Base-by-base conservation (phyloP, 2,329 filamentous ascomycete species). In the Didymellaceae sp. region DNA sequence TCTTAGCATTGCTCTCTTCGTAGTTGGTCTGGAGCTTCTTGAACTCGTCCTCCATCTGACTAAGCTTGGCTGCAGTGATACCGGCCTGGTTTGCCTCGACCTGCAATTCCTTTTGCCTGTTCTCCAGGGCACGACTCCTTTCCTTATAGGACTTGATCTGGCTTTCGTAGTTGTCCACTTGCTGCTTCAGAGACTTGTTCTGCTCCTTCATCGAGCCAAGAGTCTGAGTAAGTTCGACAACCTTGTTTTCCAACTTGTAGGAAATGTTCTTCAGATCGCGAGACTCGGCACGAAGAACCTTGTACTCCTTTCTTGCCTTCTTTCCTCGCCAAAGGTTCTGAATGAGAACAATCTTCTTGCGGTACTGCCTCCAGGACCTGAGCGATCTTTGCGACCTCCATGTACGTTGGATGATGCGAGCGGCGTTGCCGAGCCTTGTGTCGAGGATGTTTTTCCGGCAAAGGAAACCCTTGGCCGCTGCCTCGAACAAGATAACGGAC, bases 221-320 rank as follows among this genome's bases (percentile, higher is more conserved):
- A 40, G 88, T 90, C 74, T 99, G 94, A 1, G 94, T 99, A 67
- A 99, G 83, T 78, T 99, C 94, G 57, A 99, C 91, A 57, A 99
- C 94, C 85, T 99, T 99, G 83, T 99, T 97, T 75, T 99, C 94
- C 65, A 99, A 80, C 80, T 96, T 97, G 82, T 99, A 99, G 2
- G 94, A 97, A 63, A 99, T 99, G 76, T 97, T 93, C 82, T 97
- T 97, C 73, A 99, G 84, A 79, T 99, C 95, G 70, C 94, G 89
- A 59, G 94, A 94, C 76, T 99, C 94, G 75, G 97, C 92, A 62
- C 94, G 90, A 55, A 96, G 78, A 63, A 80, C 86, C 84, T 96
- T 97, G 82, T 99, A 99, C 39, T 85, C 86, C 61, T 82, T 85
- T 60, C 94, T 86, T 46, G 94, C 93, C 57, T 76, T 71, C 74